phyloP scores from a whole-genome alignment of 2,329 filamentous ascomycete species.

The Chlorencoelia australis region DNA sequence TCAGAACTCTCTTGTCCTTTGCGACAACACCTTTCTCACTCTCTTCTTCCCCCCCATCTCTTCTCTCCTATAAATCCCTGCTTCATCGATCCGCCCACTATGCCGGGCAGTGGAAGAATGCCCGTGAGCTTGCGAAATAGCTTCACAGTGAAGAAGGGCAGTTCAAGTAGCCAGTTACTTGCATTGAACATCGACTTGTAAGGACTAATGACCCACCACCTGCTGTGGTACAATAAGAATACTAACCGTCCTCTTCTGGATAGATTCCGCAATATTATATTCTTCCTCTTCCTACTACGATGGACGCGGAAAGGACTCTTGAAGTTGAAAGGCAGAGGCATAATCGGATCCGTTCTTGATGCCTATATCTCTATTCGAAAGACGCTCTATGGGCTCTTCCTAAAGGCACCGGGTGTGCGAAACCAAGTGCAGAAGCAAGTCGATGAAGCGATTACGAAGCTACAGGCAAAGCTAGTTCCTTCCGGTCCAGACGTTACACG shows the following conservation, averaged over 20 bases:
- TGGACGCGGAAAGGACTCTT: conserved; percentile 72
- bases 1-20: conserved; percentile 2
- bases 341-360: conserved; percentile 68
- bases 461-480: conserved; percentile 77
- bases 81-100: conserved; percentile 25
- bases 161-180: conserved; percentile 45
- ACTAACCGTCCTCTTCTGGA: neutral
- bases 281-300: conserved; percentile 78
- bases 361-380: conserved; percentile 63
- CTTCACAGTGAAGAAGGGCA: conserved; percentile 49
- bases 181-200: conserved; percentile 61
- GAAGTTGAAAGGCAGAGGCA: conserved; percentile 79
- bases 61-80: conserved; percentile 3
- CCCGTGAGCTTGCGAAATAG: conserved; percentile 61
- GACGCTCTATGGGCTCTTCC: conserved; percentile 73
- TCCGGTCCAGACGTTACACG: conserved; percentile 59
- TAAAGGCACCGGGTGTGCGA: conserved; percentile 78
- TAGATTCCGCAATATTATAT: conserved; percentile 78
- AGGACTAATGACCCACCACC: conserved; percentile 27
- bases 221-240: conserved; percentile 1
- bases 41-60: neutral
- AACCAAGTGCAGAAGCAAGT: conserved; percentile 79
- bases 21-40: neutral
- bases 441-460: conserved; percentile 64
- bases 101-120: conserved; percentile 60